phyloP scores from a whole-genome alignment of 2,329 filamentous ascomycete genomes.

The Aspergillus tubingensis region DNA sequence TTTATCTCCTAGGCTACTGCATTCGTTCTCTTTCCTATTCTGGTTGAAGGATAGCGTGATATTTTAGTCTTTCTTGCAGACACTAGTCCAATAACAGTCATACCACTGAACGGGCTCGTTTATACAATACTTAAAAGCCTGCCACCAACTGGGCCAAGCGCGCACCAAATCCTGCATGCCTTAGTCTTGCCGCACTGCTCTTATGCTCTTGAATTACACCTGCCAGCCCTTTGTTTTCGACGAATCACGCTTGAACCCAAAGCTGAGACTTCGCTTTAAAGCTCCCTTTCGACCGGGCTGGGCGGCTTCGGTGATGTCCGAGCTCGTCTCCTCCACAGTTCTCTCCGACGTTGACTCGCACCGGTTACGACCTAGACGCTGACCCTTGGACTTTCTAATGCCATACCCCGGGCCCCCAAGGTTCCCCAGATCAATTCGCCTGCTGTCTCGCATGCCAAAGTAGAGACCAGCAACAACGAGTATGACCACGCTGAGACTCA shows the following conservation, averaged over 20 bases:
- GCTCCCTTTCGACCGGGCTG: conserved; percentile 34
- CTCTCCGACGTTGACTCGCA: conserved; percentile 26
- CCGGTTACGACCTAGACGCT: conserved; percentile 36
- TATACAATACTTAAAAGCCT: not conserved
- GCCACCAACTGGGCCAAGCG: not conserved
- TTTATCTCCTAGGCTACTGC: too few species aligned
- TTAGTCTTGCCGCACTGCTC: not conserved
- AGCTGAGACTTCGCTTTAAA: conserved; percentile 30
- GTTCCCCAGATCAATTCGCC: conserved; percentile 39
- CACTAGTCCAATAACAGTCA: not conserved
- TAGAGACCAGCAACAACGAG: conserved; percentile 41
- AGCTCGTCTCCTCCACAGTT: conserved; percentile 27
- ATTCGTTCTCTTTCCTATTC: not conserved
- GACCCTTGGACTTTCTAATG: conserved; percentile 35
- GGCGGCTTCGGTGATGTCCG: conserved; percentile 18
- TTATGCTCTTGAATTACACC: conserved; percentile 6
- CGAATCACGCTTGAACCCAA: conserved; percentile 42
- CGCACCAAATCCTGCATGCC: not conserved
- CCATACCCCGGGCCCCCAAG: conserved; percentile 44
- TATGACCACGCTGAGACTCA: conserved; percentile 40
- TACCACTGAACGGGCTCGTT: not conserved
- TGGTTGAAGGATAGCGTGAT: not conserved
- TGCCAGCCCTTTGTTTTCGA: conserved; percentile 41
- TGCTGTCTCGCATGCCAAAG: conserved; percentile 45
- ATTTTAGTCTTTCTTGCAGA: not conserved